phyloP scores from a whole-genome alignment of 2,329 filamentous ascomycete species.

The Colletotrichum shisoi region DNA sequence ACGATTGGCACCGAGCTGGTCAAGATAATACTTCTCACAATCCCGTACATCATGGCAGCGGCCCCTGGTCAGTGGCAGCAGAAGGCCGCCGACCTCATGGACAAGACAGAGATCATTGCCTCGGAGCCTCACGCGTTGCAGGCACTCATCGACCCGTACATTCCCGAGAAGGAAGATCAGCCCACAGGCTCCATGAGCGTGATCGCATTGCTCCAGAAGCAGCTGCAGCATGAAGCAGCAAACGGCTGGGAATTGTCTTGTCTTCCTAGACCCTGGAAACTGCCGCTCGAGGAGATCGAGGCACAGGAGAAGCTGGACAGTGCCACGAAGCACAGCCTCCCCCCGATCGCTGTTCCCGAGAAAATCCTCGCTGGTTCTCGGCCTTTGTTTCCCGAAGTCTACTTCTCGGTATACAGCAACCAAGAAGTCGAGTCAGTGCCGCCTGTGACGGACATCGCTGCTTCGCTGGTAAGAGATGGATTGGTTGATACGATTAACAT shows the following conservation, averaged over 20 bases:
- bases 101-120: slow-evolving; percentile 94
- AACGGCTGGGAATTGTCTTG: slow-evolving; percentile 78
- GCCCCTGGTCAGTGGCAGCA: slow-evolving; percentile 74
- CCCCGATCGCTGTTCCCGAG: slow-evolving; percentile 76
- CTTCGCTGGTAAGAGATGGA: slow-evolving; percentile 83
- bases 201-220: slow-evolving; percentile 83
- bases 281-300: slow-evolving; percentile 68
- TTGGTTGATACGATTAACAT: slow-evolving; percentile 93
- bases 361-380: slow-evolving; percentile 77
- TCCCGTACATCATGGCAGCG: slow-evolving; percentile 86
- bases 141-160: slow-evolving; percentile 84
- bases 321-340: slow-evolving; percentile 78
- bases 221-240: slow-evolving; percentile 78
- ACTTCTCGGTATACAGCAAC: slow-evolving; percentile 88
- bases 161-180: slow-evolving; percentile 68
- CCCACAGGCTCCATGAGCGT: slow-evolving; percentile 72
- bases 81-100: slow-evolving; percentile 80
- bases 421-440: slow-evolving; percentile 92
- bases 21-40: slow-evolving; percentile 93
- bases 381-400: slow-evolving; percentile 88
- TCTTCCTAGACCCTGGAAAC: slow-evolving; percentile 72
- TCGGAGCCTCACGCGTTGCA: slow-evolving; percentile 87
- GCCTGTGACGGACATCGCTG: slow-evolving; percentile 74
- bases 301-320: slow-evolving; percentile 66
- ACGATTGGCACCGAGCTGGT: slow-evolving; percentile 84